These are phyloP conservation scores for Nannochloropsis salina DNA, from an alignment of 108 stramenopile species.

Conservation along the genomic window DNA sequence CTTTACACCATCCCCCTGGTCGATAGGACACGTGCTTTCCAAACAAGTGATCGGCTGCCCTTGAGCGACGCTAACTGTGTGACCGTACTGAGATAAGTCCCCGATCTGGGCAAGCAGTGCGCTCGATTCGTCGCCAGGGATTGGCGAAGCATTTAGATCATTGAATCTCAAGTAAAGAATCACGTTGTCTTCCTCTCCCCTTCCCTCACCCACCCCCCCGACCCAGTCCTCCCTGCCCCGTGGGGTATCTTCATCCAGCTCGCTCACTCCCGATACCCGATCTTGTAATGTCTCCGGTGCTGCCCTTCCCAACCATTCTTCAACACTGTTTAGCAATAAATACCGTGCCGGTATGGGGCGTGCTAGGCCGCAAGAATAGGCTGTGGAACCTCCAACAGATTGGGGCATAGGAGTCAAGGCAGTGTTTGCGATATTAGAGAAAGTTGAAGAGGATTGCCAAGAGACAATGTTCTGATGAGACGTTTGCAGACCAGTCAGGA, in stretches of 20 bases:
- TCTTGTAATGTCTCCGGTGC: background rate
- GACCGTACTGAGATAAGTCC: background rate
- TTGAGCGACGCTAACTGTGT: background rate
- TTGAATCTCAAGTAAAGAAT: background rate
- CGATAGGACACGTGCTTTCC: background rate
- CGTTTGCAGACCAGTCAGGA: background rate
- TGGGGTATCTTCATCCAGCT: background rate
- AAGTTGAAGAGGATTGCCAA: background rate
- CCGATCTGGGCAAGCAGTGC: background rate
- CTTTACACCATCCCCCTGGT: background rate
- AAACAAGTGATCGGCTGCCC: background rate
- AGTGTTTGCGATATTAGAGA: background rate
- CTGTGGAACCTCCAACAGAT: background rate
- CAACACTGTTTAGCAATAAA: background rate
- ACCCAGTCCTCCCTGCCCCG: background rate
- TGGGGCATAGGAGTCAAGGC: background rate
- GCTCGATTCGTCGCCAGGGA: background rate
- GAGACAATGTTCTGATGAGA: background rate
- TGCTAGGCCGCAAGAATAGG: background rate
- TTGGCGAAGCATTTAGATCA: too few species aligned
- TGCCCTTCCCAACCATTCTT: constrained; percentile 6
- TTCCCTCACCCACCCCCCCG: background rate
- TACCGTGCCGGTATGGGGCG: background rate
- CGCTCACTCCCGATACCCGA: background rate
- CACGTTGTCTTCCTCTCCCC: background rate